Evolutionary conservation across 371 early-diverging fungal species (phyloP).

Genomic region (Mortierella sp.): DNA sequence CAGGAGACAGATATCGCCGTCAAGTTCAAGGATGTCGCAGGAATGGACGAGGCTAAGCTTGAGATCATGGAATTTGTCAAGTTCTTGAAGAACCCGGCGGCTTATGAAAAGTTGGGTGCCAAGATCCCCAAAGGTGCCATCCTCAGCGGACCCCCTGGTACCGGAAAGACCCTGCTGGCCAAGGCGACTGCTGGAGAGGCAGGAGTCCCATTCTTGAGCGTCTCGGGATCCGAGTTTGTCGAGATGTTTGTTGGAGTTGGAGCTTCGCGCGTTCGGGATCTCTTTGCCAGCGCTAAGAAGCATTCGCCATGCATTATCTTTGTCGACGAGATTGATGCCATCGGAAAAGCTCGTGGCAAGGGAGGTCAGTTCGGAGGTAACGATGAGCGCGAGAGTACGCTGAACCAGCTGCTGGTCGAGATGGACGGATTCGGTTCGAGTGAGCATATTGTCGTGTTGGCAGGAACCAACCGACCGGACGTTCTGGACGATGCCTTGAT

Average conservation of each 20-base stretch:
- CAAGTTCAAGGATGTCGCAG: constrained; percentile 99
- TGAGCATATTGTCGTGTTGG: constrained; percentile 95
- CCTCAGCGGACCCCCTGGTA: constrained; percentile 99
- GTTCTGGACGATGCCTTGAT: constrained; percentile 94
- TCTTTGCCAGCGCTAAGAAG: constrained; percentile 98
- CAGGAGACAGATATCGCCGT: constrained; percentile 96
- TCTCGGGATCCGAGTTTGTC: constrained; percentile 99
- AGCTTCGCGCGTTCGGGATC: constrained; percentile 97
- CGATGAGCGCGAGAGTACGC: constrained; percentile 98
- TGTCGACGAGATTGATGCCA: constrained; percentile 99
- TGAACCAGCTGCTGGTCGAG: constrained; percentile 98
- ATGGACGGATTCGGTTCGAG: constrained; percentile 98
- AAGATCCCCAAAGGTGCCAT: constrained; percentile 99
- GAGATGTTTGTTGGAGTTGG: constrained; percentile 99
- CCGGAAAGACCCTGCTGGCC: constrained; percentile 98
- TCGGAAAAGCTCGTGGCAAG: constrained; percentile 98
- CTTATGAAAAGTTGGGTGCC: constrained; percentile 98
- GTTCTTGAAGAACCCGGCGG: constrained; percentile 97
- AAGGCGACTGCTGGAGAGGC: constrained; percentile 99
- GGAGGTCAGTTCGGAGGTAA: constrained; percentile 95
- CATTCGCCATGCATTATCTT: constrained; percentile 99
- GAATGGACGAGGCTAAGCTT: constrained; percentile 99
- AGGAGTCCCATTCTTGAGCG: constrained; percentile 97
- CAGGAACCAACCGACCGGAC: constrained; percentile 96
- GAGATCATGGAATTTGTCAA: constrained; percentile 99